A percentile compares a stretch with the other conserved stretches of the same genome.
phyloP scores from a whole-genome alignment of 345 rosid genomes.

The Pseudoturritis turrita region DNA sequence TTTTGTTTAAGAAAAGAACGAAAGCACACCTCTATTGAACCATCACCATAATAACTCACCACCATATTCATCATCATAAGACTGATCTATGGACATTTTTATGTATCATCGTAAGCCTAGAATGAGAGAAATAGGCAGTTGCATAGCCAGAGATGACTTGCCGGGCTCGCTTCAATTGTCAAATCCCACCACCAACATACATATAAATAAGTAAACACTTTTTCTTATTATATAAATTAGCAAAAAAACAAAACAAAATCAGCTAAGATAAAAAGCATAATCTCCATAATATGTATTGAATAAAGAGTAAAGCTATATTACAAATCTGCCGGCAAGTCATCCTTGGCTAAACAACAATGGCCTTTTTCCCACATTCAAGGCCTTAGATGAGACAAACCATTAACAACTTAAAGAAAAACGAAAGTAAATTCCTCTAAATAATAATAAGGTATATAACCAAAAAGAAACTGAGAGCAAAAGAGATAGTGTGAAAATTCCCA shows the following conservation, averaged over 20 bases:
- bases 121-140: conserved; percentile 22
- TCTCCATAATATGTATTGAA: not conserved
- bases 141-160: conserved; percentile 16
- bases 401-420: not conserved
- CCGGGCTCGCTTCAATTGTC: not conserved
- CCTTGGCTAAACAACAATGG: conserved; percentile 24
- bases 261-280: too few relatives aligned
- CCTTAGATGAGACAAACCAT: not conserved
- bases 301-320: not conserved
- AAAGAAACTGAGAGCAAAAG: not conserved
- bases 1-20: too few relatives aligned
- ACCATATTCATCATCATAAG: not conserved
- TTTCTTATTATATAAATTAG: not conserved
- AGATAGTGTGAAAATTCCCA: not conserved
- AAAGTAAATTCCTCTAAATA: not conserved
- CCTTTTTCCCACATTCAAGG: conserved; percentile 17
- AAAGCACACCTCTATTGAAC: not conserved
- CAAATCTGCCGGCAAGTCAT: conserved; percentile 26
- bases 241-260: too few relatives aligned
- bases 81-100: not conserved
- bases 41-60: not conserved
- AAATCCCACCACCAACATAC: not conserved
- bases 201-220: not conserved
- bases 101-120: conserved; percentile 16
- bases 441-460: not conserved